These are phyloP conservation scores for Hydnomerulius pinastri DNA, from an alignment of 768 basidiomycete genomes.

Conservation along the genomic window DNA sequence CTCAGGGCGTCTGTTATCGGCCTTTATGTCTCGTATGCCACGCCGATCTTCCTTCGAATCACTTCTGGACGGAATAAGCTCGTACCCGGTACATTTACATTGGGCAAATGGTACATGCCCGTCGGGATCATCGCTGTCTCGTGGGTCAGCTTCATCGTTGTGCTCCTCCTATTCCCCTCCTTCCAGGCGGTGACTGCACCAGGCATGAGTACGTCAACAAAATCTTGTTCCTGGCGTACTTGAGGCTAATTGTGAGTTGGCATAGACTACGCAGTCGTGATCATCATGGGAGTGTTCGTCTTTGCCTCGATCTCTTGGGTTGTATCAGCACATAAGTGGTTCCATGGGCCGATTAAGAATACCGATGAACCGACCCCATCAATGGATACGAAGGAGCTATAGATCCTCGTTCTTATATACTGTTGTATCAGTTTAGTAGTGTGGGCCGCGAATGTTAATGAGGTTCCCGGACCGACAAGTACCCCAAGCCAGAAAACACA, in stretches of 20 bases:
- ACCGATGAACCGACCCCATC: constrained; percentile 29
- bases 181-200: constrained; percentile 39
- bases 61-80: constrained; percentile 65
- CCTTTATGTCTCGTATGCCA: constrained; percentile 63
- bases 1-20: constrained; percentile 69
- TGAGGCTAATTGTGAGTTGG: constrained; percentile 2
- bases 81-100: constrained; percentile 57
- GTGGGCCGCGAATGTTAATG: too few relatives aligned
- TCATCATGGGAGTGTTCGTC: constrained; percentile 63
- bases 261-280: constrained; percentile 72
- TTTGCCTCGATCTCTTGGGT: constrained; percentile 68
- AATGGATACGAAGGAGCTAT: constrained; percentile 13
- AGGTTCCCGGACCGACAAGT: too few relatives aligned
- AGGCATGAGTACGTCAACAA: constrained; percentile 58
- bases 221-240: background rate
- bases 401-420: background rate
- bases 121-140: constrained; percentile 61
- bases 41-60: constrained; percentile 70
- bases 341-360: constrained; percentile 63
- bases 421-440: too few relatives aligned
- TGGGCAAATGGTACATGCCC: constrained; percentile 62
- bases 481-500: too few relatives aligned
- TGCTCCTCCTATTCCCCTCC: constrained; percentile 61
- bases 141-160: constrained; percentile 65
- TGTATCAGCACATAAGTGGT: constrained; percentile 70